Conservation (phyloP, 148 eudicot species). For the Rhododendron williamsianum region DNA sequence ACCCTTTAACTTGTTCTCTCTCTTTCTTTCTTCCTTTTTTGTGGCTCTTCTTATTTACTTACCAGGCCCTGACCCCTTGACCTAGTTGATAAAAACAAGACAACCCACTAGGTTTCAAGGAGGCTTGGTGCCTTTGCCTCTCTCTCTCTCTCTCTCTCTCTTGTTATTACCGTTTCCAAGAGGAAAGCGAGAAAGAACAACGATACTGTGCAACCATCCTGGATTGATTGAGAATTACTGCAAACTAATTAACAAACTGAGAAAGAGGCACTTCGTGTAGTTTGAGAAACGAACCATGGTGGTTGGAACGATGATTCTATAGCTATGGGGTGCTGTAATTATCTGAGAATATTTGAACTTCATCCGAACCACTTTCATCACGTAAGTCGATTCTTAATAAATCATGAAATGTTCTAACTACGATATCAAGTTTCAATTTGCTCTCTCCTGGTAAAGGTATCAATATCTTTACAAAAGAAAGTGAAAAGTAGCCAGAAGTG, state of each 20-base stretch:
- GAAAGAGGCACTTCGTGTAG: background rate
- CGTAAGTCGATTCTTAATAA: background rate
- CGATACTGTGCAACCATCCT: background rate
- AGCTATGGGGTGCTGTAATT: background rate
- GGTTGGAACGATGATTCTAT: background rate
- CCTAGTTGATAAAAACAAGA: background rate
- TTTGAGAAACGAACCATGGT: background rate
- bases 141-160: too few relatives aligned
- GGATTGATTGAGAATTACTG: background rate
- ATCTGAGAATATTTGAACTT: background rate
- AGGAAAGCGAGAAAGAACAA: background rate
- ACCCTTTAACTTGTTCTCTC: background rate
- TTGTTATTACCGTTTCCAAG: too few relatives aligned
- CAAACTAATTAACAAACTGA: background rate
- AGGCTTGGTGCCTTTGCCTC: too few relatives aligned
- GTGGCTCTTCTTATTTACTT: background rate
- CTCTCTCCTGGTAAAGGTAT: background rate
- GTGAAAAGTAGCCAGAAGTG: too few relatives aligned
- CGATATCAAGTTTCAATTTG: background rate
- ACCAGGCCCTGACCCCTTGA: background rate
- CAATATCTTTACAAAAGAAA: too few relatives aligned
- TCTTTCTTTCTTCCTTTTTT: background rate
- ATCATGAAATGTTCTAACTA: background rate
- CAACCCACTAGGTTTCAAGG: background rate
- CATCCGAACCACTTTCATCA: background rate